Base-by-base conservation (phyloP, 768 basidiomycete species). In the Tephrocybe sp. region DNA sequence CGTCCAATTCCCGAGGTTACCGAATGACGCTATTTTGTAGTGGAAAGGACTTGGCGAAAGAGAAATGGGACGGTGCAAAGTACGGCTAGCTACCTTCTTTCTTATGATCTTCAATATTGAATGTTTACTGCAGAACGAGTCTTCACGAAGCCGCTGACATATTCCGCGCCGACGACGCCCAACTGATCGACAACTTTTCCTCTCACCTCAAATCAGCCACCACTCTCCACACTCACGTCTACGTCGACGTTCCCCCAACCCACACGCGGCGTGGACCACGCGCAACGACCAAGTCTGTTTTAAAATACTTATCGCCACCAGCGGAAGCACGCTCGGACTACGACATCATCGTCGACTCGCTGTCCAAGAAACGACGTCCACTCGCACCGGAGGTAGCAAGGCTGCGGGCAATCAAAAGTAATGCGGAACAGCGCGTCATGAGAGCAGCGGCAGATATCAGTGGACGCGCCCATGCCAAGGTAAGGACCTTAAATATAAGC, bases 11-110 rank as follows among this genome's bases (percentile, higher is more conserved):
- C 0, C 77, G 83, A 58, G 94, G 93, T 0, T 98, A 95, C 68
- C 77, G 75, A 48, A 93, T 95, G 88, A 85, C 86, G 0, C 65
- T 98, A 28, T 98, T 97, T 64, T 86, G 85, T 26, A 70, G 77
- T 1, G 88, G 90, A 14, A 88, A 83, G 53, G 85, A 95, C 62
- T 62, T 81, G 0, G 73, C 76, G 14, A 86, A 88, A 59, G 93
- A 93, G 64, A 84, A 90, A 58, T 99, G 97, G 97, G 91, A 96
- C 37, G 97, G 97, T 10, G 84, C 93, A 32, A 78, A 80, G 82
- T 83, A 58, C n/a, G 45, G 3, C 9, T 6, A 15, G 7, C 18
- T 18, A 17, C 61, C 50, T 17, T 40, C 10, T 45, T 20, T 14
- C 25, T 7, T 40, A n/a, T 33, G 11, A 2, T 21, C 18, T 1